A percentile compares a stretch with the other conserved stretches of the same genome.
phyloP scores from a whole-genome alignment of 805 yeast genomes.

The Wickerhamiella vanderwaltii region DNA sequence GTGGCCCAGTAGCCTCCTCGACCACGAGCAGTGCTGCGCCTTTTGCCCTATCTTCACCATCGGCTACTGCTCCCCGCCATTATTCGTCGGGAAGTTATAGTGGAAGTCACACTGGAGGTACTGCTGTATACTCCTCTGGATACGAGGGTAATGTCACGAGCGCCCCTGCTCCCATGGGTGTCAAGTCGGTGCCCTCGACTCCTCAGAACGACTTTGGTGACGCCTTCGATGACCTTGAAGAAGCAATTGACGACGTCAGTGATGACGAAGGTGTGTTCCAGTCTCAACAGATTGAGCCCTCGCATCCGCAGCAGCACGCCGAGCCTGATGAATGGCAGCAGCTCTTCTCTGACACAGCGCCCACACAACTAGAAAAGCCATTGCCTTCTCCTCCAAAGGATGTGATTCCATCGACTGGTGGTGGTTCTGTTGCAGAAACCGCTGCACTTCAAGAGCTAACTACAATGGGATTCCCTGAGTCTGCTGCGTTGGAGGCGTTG shows the following conservation, averaged over 20 bases:
- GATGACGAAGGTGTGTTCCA: conserved; percentile 1
- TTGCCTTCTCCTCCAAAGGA: background rate
- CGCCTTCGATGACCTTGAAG: conserved; percentile 29
- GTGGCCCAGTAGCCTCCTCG: background rate
- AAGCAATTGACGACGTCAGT: conserved; percentile 27
- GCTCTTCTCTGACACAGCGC: conserved; percentile 59
- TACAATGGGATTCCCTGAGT: conserved; percentile 77
- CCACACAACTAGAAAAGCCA: conserved; percentile 14
- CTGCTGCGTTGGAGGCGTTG: conserved; percentile 57
- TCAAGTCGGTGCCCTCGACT: conserved; percentile 12
- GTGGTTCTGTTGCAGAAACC: conserved; percentile 22
- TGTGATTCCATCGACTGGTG: background rate
- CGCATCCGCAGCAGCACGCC: conserved; percentile 14
- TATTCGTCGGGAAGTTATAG: background rate
- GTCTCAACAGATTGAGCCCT: background rate
- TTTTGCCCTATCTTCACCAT: background rate
- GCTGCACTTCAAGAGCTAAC: conserved; percentile 63
- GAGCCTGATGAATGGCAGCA: conserved; percentile 81
- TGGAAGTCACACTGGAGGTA: too few relatives aligned
- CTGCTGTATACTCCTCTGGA: background rate
- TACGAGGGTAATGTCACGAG: background rate
- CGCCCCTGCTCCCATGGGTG: background rate
- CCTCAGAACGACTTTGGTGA: conserved; percentile 24
- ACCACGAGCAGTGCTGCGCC: background rate
- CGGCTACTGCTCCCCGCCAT: background rate